Base-by-base conservation (phyloP, 768 basidiomycete species). In the Podaxis sp. region DNA sequence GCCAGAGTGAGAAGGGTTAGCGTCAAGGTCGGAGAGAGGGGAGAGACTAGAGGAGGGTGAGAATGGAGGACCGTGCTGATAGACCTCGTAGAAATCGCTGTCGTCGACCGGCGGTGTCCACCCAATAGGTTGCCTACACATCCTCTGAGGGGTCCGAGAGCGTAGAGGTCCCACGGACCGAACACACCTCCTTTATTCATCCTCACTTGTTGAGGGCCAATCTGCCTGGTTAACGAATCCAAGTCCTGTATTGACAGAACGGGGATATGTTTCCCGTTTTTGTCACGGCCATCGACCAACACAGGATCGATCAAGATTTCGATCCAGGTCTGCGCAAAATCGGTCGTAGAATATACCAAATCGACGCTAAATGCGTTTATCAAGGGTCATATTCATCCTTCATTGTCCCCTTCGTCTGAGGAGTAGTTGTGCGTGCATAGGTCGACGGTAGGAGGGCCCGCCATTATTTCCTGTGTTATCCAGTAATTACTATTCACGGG, bases 31-130 rank as follows among this genome's bases (percentile, higher is more conserved):
- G 24, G 66, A 71, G 38, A 69, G 48, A 6, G 53, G 33, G 28
- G 64, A 67, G 2, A 55, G 56, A 28, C 38, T 54, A 26, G 64
- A 57, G 2, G 64, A 57, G 0, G 72, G 71, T 4, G 71, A 70
- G 19, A 17, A 46, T 46, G 44, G 44, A 3, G n/a, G 2, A 7
- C 3, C n/a, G 17, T 46, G 19, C 22, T 19, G n/a, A 46, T 46
- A 46, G 44, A 19, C 17, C 19, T 46, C 44, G 44, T 73, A 68
- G 65, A 72, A 61, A 60, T 70, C 70, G 54, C 72, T 69, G 46
- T 70, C 68, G 51, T 70, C 66, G 38, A 69, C 68, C n/a, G 72
- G 67, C 17, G 74, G 73, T 42, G 64, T 63, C 76, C 77, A 77
- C n/a, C 75, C 74, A 63, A 73, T 24, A 40, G 33, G 59, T 30